Conservation (phyloP, 345 rosid genomes). For the Citrus reticulata region DNA sequence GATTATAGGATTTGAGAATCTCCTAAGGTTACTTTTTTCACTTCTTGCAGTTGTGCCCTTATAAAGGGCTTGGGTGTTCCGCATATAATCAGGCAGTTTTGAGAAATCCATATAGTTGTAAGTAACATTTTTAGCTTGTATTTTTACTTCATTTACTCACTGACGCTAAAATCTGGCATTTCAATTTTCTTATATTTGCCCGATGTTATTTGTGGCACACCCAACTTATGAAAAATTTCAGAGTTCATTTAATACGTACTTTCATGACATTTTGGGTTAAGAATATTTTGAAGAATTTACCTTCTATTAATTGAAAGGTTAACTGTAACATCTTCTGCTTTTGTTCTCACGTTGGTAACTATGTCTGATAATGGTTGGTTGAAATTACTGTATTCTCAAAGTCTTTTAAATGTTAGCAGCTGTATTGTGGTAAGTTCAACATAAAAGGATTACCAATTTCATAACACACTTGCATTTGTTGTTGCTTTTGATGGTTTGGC, state of each 20-base stretch:
- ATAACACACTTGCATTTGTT: background rate
- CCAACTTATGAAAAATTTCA: background rate
- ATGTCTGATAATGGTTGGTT: background rate
- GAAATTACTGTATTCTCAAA: background rate
- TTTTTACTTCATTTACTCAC: slow-evolving; percentile 1
- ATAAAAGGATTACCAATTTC: background rate
- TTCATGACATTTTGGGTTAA: background rate
- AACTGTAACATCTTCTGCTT: background rate
- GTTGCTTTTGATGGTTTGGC: background rate
- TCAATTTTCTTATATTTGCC: background rate
- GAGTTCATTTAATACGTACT: background rate
- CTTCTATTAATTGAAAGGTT: background rate
- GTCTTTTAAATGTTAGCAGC: background rate
- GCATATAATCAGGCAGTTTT: slow-evolving; percentile 18
- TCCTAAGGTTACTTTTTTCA: background rate
- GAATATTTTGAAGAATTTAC: background rate
- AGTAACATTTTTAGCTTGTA: slow-evolving; percentile 15
- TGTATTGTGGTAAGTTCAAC: background rate
- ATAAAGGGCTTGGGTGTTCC: slow-evolving; percentile 27
- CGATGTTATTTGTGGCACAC: background rate
- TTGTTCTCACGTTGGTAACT: background rate
- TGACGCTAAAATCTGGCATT: background rate
- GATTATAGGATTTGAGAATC: background rate
- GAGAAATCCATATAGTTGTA: slow-evolving; percentile 38
- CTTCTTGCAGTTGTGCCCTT: slow-evolving; percentile 33